Percentiles rank a stretch among this genome's conserved stretches.
These are phyloP conservation scores for Euphorbia pulcherrima DNA, from an alignment of 345 rosid genomes.

Conservation along the genomic window DNA sequence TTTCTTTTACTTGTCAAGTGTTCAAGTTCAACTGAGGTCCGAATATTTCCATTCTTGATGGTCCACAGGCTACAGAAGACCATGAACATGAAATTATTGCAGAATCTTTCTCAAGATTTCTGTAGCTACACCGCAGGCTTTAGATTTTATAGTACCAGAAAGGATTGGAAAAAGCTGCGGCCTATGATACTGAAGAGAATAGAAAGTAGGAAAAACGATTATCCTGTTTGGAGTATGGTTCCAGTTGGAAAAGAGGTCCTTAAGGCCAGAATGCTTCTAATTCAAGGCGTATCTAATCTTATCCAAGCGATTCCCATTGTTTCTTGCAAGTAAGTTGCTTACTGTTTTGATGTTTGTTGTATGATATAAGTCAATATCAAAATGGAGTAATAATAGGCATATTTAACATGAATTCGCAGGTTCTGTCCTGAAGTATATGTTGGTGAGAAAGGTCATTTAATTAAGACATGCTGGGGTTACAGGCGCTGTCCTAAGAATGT, in stretches of 20 bases:
- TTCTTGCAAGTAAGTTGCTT: constrained; percentile 68
- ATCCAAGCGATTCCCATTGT: constrained; percentile 49
- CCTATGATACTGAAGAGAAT: constrained; percentile 79
- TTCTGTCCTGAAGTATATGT: constrained; percentile 76
- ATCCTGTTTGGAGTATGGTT: constrained; percentile 52
- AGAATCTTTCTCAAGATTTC: background rate
- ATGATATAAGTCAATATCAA: too few species aligned
- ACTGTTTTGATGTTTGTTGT: background rate
- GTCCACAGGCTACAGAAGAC: constrained; percentile 4
- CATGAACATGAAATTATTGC: constrained; percentile 7
- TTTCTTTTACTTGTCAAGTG: too few species aligned
- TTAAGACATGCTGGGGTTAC: constrained; percentile 71
- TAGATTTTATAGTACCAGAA: constrained; percentile 46
- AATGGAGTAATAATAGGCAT: background rate
- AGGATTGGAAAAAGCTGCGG: constrained; percentile 56
- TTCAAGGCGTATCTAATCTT: constrained; percentile 54
- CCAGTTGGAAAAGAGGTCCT: constrained; percentile 72
- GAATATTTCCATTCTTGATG: too few species aligned
- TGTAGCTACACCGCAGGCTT: background rate
- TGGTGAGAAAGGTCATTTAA: constrained; percentile 82
- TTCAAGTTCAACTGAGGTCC: too few species aligned
- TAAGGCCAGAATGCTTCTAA: constrained; percentile 44
- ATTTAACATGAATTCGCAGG: constrained; percentile 43
- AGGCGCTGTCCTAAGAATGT: constrained; percentile 50
- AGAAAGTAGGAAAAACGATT: constrained; percentile 60